phyloP scores from a whole-genome alignment of 2,329 filamentous ascomycete species.

The Neopestalotiopsis sp. region DNA sequence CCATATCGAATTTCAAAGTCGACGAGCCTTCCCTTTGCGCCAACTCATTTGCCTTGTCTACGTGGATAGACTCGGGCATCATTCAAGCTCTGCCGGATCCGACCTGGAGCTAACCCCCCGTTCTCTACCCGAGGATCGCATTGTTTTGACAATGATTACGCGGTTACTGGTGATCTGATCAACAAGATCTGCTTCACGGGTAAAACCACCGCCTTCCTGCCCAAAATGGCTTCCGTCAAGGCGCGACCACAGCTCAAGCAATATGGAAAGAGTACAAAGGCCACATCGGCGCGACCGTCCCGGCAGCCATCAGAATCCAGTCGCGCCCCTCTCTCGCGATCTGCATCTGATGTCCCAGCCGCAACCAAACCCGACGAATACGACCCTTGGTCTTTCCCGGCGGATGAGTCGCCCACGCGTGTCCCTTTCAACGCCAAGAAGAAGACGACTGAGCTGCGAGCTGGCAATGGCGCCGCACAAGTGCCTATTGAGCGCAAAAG shows the following conservation, averaged over 20 bases:
- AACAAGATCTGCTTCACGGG: background rate
- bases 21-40: background rate
- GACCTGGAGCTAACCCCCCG: background rate
- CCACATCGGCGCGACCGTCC: background rate
- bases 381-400: background rate
- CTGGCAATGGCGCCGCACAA: background rate
- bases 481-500: constrained; percentile 31
- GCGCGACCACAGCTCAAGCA: constrained; percentile 28
- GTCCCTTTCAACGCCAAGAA: constrained; percentile 20
- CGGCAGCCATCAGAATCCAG: background rate
- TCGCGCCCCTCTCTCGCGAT: constrained; percentile 9
- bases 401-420: constrained; percentile 9
- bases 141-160: constrained; percentile 3
- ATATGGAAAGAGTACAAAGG: constrained; percentile 31
- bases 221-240: constrained; percentile 29
- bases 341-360: background rate
- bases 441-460: constrained; percentile 27
- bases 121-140: background rate
- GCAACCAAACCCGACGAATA: background rate
- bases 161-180: constrained; percentile 4
- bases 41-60: background rate
- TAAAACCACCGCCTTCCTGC: background rate
- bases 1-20: background rate
- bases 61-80: background rate
- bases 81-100: background rate